These are phyloP conservation scores for Blastocystis sp. DNA, from an alignment of 352 stramenopile species.

Conservation along the genomic window DNA sequence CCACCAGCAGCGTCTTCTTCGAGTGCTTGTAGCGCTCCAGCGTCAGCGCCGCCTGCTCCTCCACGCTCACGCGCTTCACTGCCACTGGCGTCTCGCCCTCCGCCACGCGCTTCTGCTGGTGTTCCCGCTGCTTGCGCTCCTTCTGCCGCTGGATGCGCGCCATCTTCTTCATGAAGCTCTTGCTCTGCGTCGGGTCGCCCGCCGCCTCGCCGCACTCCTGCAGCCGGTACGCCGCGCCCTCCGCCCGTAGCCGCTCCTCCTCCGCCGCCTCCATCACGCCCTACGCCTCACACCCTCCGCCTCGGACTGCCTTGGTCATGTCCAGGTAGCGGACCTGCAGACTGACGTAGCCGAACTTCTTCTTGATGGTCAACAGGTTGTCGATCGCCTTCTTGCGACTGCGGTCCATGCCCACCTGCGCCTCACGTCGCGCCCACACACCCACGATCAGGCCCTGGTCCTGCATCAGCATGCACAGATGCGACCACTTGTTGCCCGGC, in stretches of 20 bases:
- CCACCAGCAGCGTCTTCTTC: no score
- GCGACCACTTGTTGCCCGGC: slow-evolving; percentile 86
- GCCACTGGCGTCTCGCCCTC: not conserved
- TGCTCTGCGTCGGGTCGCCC: slow-evolving; percentile 16
- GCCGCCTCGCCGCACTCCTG: not conserved
- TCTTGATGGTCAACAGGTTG: slow-evolving; percentile 33
- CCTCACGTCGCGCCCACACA: slow-evolving; percentile 71
- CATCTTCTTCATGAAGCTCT: slow-evolving; percentile 49
- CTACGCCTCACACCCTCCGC: not conserved
- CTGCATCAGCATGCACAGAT: slow-evolving; percentile 85
- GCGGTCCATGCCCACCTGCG: slow-evolving; percentile 52
- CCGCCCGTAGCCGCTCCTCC: not conserved
- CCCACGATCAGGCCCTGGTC: slow-evolving; percentile 77
- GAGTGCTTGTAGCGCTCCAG: not conserved
- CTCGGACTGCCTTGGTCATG: slow-evolving; percentile 45
- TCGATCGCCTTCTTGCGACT: slow-evolving; percentile 59
- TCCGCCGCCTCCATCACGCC: slow-evolving; percentile 8
- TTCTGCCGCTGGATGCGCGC: slow-evolving; percentile 22
- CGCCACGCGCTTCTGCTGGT: slow-evolving; percentile 2
- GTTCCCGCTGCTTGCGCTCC: slow-evolving; percentile 16
- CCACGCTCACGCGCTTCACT: not conserved
- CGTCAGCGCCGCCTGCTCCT: not conserved
- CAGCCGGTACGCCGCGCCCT: not conserved
- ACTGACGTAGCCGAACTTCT: slow-evolving; percentile 29
- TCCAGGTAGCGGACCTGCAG: slow-evolving; percentile 51